phyloP scores from a whole-genome alignment of 2,329 filamentous ascomycete species.

The Tolypocladium ophioglossoides region DNA sequence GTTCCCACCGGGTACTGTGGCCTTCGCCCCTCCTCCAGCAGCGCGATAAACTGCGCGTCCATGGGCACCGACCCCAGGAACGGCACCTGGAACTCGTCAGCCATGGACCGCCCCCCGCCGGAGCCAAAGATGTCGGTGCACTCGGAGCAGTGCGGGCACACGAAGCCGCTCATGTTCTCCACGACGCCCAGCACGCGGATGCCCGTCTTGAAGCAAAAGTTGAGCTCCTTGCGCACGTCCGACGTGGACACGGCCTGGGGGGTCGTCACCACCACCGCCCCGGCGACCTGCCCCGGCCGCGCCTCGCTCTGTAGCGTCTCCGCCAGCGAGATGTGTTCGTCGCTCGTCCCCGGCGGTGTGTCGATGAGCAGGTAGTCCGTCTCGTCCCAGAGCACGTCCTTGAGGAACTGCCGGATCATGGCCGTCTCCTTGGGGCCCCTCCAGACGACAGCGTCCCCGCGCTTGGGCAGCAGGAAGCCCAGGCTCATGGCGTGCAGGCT shows the following conservation, averaged over 20 bases:
- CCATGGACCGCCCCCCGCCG: slow-evolving; percentile 84
- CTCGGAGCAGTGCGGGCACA: slow-evolving; percentile 71
- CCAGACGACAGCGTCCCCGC: slow-evolving; percentile 93
- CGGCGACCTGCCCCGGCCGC: slow-evolving; percentile 60
- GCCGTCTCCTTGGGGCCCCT: slow-evolving; percentile 96
- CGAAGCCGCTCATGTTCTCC: slow-evolving; percentile 93
- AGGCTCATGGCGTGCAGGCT: slow-evolving; percentile 80
- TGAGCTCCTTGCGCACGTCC: slow-evolving; percentile 89
- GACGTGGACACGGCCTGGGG: slow-evolving; percentile 89
- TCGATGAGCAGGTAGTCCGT: slow-evolving; percentile 93
- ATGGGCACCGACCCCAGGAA: slow-evolving; percentile 86
- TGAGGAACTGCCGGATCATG: slow-evolving; percentile 94
- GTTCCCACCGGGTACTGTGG: slow-evolving; percentile 64
- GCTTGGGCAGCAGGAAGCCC: slow-evolving; percentile 73
- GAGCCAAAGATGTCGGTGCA: slow-evolving; percentile 91
- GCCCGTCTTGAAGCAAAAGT: slow-evolving; percentile 80
- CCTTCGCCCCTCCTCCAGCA: slow-evolving; percentile 64
- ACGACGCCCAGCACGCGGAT: slow-evolving; percentile 78
- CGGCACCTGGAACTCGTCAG: slow-evolving; percentile 68
- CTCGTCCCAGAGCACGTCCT: slow-evolving; percentile 78
- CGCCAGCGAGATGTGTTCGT: slow-evolving; percentile 92
- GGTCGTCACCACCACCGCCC: slow-evolving; percentile 90
- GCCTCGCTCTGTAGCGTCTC: slow-evolving; percentile 65
- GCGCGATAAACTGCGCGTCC: slow-evolving; percentile 79
- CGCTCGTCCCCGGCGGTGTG: slow-evolving; percentile 89